Base-by-base conservation (phyloP, 2,329 filamentous ascomycete genomes). In the Arthrobotrys sinensis region DNA sequence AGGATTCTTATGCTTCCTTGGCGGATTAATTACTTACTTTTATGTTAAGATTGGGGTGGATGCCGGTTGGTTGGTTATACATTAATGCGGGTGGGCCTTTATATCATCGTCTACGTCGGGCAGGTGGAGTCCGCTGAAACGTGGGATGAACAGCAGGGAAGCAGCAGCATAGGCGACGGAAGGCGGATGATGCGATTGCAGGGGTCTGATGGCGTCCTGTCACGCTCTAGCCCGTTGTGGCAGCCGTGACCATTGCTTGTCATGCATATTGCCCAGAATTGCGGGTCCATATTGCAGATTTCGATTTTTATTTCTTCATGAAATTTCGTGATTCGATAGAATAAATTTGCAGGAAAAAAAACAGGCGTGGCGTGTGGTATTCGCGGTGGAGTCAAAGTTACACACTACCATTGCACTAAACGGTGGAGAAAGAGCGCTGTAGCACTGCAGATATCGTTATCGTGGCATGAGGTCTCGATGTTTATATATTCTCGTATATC, bases 101-200 rank as follows among this genome's bases (percentile, higher is more conserved):
- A 72, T 72, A 72, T 72, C 52, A 65, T 65, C 34, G 68, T 48
- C 69, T 66, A 21, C 50, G 64, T 53, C 38, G 24, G 69, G 69
- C 60, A 73, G 69, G 69, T 66, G 60, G 34, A 53, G 36, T 73
- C 48, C 21, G 11, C 46, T 36, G 43, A 60, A 73, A 48, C 69
- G 48, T 73, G 69, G 62, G 69, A 65, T 66, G 40, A 50, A 60
- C 57, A 65, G 38, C 60, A 64, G 45, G 45, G 46, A 66, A 45
- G 46, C 28, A 48, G 24, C 28, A 34, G 14, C 34, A 57, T 65
- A 76, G 66, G 73, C 73, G 60, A 62, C 65, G 38, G 66, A 43
- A 70, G 63, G 72, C 65, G 66, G 60, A 77, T 77, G 73, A 70
- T 68, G 73, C 73, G 73, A 77, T 77, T 50, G 40, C 72, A 76